phyloP scores from a whole-genome alignment of 495 filamentous ascomycete species.

The Xylaria castorea region DNA sequence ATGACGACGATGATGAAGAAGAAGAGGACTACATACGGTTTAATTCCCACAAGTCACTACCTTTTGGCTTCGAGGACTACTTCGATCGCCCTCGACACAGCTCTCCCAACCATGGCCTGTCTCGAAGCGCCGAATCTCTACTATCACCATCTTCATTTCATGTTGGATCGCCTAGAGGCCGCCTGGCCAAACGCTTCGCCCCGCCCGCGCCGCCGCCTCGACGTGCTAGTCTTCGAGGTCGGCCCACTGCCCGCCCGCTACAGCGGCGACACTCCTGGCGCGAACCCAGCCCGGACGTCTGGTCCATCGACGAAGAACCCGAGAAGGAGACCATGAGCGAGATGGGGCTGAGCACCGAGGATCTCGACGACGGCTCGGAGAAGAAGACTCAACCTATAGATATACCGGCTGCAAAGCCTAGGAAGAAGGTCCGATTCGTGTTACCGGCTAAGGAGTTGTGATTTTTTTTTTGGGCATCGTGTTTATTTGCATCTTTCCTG shows the following conservation, averaged over 20 bases:
- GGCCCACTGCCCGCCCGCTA: conserved; percentile 34
- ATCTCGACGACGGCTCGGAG: conserved; percentile 33
- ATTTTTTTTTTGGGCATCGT: not conserved
- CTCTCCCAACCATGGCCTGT: conserved; percentile 31
- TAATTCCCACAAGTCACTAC: conserved; percentile 39
- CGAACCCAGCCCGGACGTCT: conserved; percentile 59
- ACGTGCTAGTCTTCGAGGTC: conserved; percentile 27
- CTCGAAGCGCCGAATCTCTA: conserved; percentile 37
- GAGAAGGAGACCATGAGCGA: conserved; percentile 52
- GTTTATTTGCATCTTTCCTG: conserved; percentile 12
- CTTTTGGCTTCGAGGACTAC: conserved; percentile 39
- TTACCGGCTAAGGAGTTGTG: conserved; percentile 49
- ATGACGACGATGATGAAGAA: conserved; percentile 47
- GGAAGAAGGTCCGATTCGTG: conserved; percentile 55
- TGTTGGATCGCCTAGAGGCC: conserved; percentile 36
- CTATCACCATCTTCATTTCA: conserved; percentile 41
- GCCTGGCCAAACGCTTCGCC: conserved; percentile 32
- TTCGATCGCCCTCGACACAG: conserved; percentile 37
- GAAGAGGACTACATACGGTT: conserved; percentile 51
- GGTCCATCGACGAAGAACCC: conserved; percentile 58
- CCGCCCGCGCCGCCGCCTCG: conserved; percentile 37
- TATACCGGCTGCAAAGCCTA: conserved; percentile 54
- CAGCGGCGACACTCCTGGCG: conserved; percentile 54
- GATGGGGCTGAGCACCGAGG: conserved; percentile 39
- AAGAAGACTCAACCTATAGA: conserved; percentile 45